Base-by-base conservation (phyloP, 352 stramenopile genomes). In the Globisporangium cylindrosporum region DNA sequence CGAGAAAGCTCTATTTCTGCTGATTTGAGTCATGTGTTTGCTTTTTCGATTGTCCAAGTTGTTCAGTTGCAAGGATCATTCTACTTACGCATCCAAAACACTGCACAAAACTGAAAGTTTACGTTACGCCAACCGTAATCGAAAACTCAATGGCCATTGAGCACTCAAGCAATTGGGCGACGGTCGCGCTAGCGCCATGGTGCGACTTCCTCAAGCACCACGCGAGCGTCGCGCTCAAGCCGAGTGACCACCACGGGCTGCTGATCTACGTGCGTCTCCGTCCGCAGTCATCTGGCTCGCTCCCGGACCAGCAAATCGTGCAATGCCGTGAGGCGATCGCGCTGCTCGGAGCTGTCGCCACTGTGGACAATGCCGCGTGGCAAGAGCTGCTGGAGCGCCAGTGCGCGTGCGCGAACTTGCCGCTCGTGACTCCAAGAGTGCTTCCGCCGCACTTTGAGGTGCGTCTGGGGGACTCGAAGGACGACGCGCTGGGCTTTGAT, bases 201-300 rank as follows among this genome's bases (percentile, higher is more conserved):
- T 69, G 63, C 54, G 6, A 36, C 14, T 63, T 69, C 54, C 63
- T 63, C 22, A 69, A 62, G 54, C 36, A n/a, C 14, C 20, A 56
- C 41, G 15, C 41, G 36, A 56, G 20, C 29, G 22, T 54, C 22
- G 20, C 25, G 25, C 59, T 64, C 14, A 43, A 46, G 10, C 59
- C 41, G 3, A 56, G 8, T 2, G 54, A 22, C 4, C 18, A 59
- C 27, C 18, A 66, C 20, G 56, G 20, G 1, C 18, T 62, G 22
- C 15, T 49, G n/a, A 56, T 69, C 53, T 62, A 49, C 25, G 53
- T 69, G 63, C 36, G 27, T 6, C 56, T 69, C 4, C 56, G 54
- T 18, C 22, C 54, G 4, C 3, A 24, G 25, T 4, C 54, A 9
- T 25, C 54, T 14, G 53, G 25, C 24, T 54, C 14, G 1, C 49